Conservation (phyloP, 345 rosid species). For the Mallotus nudiflorus region DNA sequence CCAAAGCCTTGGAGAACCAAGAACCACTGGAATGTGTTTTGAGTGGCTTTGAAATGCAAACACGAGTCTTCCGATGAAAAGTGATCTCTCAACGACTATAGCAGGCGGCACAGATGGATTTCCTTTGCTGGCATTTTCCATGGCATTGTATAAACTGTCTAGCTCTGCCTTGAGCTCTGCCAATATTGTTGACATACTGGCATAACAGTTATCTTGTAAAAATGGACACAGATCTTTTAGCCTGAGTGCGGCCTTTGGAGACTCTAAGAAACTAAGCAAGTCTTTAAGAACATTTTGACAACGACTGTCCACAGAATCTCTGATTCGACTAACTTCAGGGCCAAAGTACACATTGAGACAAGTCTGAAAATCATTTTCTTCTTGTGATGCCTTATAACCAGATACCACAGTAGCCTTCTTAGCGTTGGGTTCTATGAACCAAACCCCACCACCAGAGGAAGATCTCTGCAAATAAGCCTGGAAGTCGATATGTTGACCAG, state of each 20-base stretch:
- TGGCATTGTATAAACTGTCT: conserved; percentile 52
- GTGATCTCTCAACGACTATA: conserved; percentile 77
- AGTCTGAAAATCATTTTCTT: conserved; percentile 69
- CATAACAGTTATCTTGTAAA: conserved; percentile 79
- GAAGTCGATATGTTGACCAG: conserved; percentile 62
- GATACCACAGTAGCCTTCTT: conserved; percentile 50
- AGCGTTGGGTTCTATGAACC: conserved; percentile 81
- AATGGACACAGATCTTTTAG: conserved; percentile 74
- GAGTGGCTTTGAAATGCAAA: conserved; percentile 84
- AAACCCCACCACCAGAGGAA: conserved; percentile 87
- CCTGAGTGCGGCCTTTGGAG: conserved; percentile 85
- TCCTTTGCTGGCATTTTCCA: conserved; percentile 44
- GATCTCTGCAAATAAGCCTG: conserved; percentile 80
- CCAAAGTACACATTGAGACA: conserved; percentile 89
- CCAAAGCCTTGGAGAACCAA: conserved; percentile 97
- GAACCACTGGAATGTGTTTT: conserved; percentile 72
- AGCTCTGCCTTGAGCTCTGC: conserved; percentile 65
- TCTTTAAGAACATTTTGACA: conserved; percentile 79
- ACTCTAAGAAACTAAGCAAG: conserved; percentile 83
- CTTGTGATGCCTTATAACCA: conserved; percentile 48
- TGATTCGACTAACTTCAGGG: conserved; percentile 78
- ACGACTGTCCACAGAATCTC: conserved; percentile 79
- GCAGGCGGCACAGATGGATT: conserved; percentile 46
- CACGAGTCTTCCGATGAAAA: conserved; percentile 87
- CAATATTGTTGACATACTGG: conserved; percentile 66